Evolutionary conservation across 768 basidiomycete genomes (phyloP), one percentile per base, ranked within the genome.

Genomic region (Suillus placidus): DNA sequence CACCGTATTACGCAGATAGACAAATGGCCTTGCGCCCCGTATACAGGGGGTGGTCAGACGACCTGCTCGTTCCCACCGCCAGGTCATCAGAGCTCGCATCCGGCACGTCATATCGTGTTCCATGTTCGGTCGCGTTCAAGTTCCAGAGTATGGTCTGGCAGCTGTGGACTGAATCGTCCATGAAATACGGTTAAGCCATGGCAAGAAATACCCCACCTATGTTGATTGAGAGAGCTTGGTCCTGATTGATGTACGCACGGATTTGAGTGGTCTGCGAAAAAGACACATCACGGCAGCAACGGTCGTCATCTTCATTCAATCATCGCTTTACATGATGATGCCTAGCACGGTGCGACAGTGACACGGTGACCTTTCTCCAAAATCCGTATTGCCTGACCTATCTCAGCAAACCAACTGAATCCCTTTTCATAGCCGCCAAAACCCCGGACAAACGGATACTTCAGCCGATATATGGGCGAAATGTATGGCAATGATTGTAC

Each of bases 381-480:
- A n/a, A 92, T 86, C 23, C 76, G 78, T 34, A 86, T 81, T 0
- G 84, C 81, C 74, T 93, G 92, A 0, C 77, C 77, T 7, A 87
- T 82, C 70, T 89, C 87, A 13, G 79, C 81, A 74, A 94, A 93
- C 90, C 91, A 93, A 65, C 86, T 85, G 61, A 87, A 79, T 1
- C 92, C 91, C 73, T 94, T 94, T 14, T 80, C 73, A 56, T 82
- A 79, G 5, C 71, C 64, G 16, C 79, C 77, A 38, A 70, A 68
- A 4, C 85, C 84, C 23, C 68, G 61, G 5, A 72, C 71, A 34
- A 85, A 73, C 5, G 81, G 86, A 70, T 89, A 93, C 71, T 86
- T 85, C 35, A 78, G 61, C 14, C 75, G 70, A 6, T 74, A 74
- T 9, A 71, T 49, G 4, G 63, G 49, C 0, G 84, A 83, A 23